A percentile compares a stretch with the other conserved stretches of the same genome.
Conservation (phyloP, 139 green algal species). For the Chloropicon primus region DNA sequence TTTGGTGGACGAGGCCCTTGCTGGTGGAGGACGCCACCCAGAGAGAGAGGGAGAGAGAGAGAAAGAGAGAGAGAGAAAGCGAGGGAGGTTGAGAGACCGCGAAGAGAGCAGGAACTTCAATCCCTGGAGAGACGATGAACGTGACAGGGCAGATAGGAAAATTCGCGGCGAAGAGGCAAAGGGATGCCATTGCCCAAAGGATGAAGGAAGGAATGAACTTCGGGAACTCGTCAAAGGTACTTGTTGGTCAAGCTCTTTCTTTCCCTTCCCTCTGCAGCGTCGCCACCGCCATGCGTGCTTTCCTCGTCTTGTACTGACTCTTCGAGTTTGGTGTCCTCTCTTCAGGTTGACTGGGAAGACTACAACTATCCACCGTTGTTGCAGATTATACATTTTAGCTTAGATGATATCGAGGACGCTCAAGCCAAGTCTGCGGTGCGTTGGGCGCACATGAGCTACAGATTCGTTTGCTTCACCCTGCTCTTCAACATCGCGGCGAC, state of each 20-base stretch:
- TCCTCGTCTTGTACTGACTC: no score
- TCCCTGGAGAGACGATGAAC: not conserved
- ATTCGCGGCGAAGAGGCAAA: not conserved
- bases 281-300: no score
- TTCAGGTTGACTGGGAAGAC: slow-evolving; percentile 11
- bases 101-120: no score
- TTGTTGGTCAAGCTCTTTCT: not conserved
- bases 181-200: not conserved
- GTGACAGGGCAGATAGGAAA: not conserved
- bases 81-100: no score
- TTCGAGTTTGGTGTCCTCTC: no score
- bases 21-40: no score
- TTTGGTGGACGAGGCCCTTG: no score
- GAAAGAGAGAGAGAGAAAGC: no score
- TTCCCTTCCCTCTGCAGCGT: no score
- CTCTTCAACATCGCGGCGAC: slow-evolving; percentile 1
- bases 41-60: no score
- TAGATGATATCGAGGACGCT: slow-evolving; percentile 11
- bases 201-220: not conserved
- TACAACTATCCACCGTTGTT: slow-evolving; percentile 10
- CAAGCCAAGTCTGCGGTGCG: not conserved
- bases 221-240: not conserved
- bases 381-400: slow-evolving; percentile 5
- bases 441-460: slow-evolving; percentile 6
- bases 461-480: not conserved